Base-by-base conservation (phyloP, 75 land plant genomes). In the Selaginella moellendorffii region DNA sequence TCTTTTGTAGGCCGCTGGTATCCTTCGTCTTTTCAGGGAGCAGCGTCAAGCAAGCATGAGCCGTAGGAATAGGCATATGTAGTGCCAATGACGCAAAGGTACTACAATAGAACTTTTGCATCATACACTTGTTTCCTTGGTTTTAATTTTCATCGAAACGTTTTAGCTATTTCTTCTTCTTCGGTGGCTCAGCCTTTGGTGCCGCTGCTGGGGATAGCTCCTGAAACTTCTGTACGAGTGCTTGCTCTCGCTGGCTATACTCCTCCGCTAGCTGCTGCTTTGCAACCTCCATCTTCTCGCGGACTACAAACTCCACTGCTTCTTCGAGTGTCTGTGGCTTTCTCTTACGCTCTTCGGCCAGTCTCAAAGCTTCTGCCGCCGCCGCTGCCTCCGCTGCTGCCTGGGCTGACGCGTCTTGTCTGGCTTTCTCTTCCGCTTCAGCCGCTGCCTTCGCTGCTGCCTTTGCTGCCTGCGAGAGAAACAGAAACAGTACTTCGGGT, bases 271-370 rank as follows among this genome's bases (percentile, higher is more conserved):
- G 10, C 14, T 10, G 14, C 51, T 10, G 10, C 51, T 24, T 56
- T 8, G 21, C 59, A 9, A 8, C 59, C 24, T 56, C 59, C 59
- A 56, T 56, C 24, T 56, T 56, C 59, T 56, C 59, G 5, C 59
- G 8, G 9, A 56, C 59, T 56, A 56, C 59, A 56, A 46, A 56
- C 59, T 56, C 59, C 8, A 56, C 24, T 56, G 59, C 59, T 56
- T 56, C 59, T 19, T 56, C 59, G 5, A 56, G 24, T 56, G 59
- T 56, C 24, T 19, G 24, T 56, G 59, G 59, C 59, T 56, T 56
- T 8, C 24, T 19, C 24, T 24, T 56, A 5, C 59, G 8, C 24
- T 56, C 59, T 24, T 56, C 59, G 5, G 5, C 59, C 24, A 56
- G 59, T 56, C 59, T 19, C 24, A 56, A 56, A 8, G 59, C 59